Evolutionary conservation across 495 filamentous ascomycete species (phyloP).

Genomic region (Neurospora terricola): DNA sequence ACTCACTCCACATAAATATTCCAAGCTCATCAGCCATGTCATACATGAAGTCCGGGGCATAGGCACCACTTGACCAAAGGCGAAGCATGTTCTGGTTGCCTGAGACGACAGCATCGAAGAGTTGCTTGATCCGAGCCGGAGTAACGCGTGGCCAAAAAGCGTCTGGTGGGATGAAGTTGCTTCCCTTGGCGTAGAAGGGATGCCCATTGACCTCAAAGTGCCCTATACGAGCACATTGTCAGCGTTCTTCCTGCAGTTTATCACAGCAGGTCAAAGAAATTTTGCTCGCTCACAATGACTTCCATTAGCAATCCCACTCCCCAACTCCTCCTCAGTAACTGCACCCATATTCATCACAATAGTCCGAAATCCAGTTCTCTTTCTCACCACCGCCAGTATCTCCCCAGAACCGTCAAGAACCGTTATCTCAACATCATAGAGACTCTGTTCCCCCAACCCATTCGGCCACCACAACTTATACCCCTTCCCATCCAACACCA

Average conservation of each 20-base stretch:
- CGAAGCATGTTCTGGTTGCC: conserved; percentile 64
- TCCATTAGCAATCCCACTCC: conserved; percentile 46
- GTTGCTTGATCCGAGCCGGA: conserved; percentile 36
- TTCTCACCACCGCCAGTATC: conserved; percentile 39
- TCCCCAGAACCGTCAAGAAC: conserved; percentile 28
- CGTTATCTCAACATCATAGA: conserved; percentile 49
- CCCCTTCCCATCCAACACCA: conserved; percentile 29
- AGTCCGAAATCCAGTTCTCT: conserved; percentile 55
- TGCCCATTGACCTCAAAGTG: conserved; percentile 62
- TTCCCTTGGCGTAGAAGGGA: conserved; percentile 59
- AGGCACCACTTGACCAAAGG: conserved; percentile 56
- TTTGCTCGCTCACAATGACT: conserved; percentile 40
- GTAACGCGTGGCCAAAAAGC: conserved; percentile 59
- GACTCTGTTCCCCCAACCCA: conserved; percentile 47
- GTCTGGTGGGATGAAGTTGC: conserved; percentile 58
- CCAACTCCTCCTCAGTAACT: conserved; percentile 48
- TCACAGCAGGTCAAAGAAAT: background rate
- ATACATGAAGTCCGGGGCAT: conserved; percentile 58
- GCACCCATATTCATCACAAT: conserved; percentile 53
- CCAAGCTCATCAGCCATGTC: conserved; percentile 58
- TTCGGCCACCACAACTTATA: conserved; percentile 58
- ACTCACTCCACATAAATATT: conserved; percentile 59
- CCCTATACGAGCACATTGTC: background rate
- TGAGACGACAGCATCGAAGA: conserved; percentile 47
- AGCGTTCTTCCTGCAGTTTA: too few relatives aligned